Evolutionary conservation across 306 rosid genomes (phyloP), one percentile per base, ranked within the genome.

Genomic region (Ochetophila trinervis): DNA sequence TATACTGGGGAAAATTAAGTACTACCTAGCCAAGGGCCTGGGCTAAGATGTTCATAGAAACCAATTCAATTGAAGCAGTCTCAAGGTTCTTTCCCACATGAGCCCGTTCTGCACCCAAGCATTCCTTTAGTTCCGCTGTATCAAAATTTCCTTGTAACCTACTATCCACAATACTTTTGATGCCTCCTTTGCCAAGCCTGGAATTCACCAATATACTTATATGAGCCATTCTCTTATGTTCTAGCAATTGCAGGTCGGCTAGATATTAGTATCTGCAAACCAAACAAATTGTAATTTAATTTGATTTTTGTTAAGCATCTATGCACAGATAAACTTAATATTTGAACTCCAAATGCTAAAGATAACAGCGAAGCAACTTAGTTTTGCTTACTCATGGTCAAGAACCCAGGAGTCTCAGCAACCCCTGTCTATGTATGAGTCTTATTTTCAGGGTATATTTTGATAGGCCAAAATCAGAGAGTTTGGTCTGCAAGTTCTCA

Each of bases 321-420:
- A 27, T 27, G 32, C 32, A 27, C 32, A 44, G 5, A 27, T 27
- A 27, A 27, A 27, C 4, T 27, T 44, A 14, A 44, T 44, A 48
- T 1, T 13, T 0, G 19, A 48, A 48, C 11, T 37, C 11, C 32
- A 27, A 1, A 27, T 37, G 10, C 6, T 2, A 40, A 40, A 40
- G 10, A 40, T 40, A 1, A 40, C 12, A 40, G 12, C 14, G 10
- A 40, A 5, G 10, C 10, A 36, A 5, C 11, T 1, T 0, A 40
- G 2, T 34, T 2, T 8, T 2, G 59, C 81, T 78, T 66, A 82
- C 84, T 70, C 65, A 0, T 86, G 89, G 14, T 81, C 86, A 54
- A 84, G 85, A 62, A 82, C 30, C 90, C 85, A 3, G 36, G 76
- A 15, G 87, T 85, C 24, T 87, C 85, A 34, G 78, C 91, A 14